Evolutionary conservation across 805 yeast genomes (phyloP), one percentile per base, ranked within the genome.

Genomic region (Hanseniaspora taiwanica): DNA sequence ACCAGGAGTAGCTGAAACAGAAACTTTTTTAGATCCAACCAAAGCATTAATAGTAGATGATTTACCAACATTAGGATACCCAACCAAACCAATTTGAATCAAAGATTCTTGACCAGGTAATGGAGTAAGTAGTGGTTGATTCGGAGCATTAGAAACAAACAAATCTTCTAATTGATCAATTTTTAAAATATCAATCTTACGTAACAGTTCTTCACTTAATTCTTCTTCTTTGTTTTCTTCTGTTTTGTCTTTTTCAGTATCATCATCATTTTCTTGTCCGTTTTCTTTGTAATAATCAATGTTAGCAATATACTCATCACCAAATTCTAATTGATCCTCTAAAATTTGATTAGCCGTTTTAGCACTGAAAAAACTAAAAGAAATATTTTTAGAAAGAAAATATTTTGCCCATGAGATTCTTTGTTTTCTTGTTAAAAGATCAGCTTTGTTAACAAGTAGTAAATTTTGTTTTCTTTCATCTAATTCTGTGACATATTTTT

Each of bases 1-100:
- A 66, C 99, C 99, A 12, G 99, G 99, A 1, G 98, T 91, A 1
- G 97, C 71, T 2, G 97, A 89, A 29, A 91, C 99, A 2, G 96
- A 86, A n/a, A 91, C 99, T 59, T 84, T 87, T 56, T 91, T 91
- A 16, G 96, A 77, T 12, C 98, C 98, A 36, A 89, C 91, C 33
- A 91, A 68, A 0, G 98, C 96, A 60, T 91, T 91, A 53, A 91
- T 91, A 2, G 97, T 91, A n/a, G 97, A 87, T 2, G 97, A 91
- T 57, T 84, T 84, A 65, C 95, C 95, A 38, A 81, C 89, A 58
- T 89, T 91, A 31, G 99, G 99, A 59, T 91, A 91, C 25, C 99
- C 99, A 17, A 91, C 98, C 48, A 91, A 69, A 44, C 99, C 99
- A 48, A 91, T 85, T 56, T 86, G 93, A 40, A 83, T 65, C 45